Base-by-base conservation (phyloP, 164 flowering plant genomes). In the Taxillus chinensis region DNA sequence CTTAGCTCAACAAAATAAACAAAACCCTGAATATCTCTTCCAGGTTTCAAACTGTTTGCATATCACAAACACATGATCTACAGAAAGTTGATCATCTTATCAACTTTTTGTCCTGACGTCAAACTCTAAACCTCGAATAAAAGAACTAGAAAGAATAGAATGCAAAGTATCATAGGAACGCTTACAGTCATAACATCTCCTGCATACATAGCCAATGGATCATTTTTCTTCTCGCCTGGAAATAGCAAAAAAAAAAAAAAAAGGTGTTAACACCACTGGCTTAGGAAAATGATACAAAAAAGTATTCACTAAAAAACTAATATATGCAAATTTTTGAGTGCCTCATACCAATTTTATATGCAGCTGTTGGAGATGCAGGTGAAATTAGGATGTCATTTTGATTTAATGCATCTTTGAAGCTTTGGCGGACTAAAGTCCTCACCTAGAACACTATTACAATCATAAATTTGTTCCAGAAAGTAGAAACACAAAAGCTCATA, bases 111-210 rank as follows among this genome's bases (percentile, higher is more conserved):
- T 27, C 27, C 27, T 27, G 27, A 27, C 27, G 27, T 27, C 27
- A 0, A 27, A 27, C 27, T 27, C 27, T 27, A 27, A 27, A 27
- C 27, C 27, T 27, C 27, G 27, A 27, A 27, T 27, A 27, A 27
- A 27, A 27, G 27, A 27, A 27, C 51, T 15, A 55, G 48, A 68
- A 41, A 46, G 60, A 13, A 6, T 54, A 60, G 38, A 53, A n/a
- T 5, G 43, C 41, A 16, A 45, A 65, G 13, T 48, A 48, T 48
- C 13, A 3, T n/a, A 61, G 39, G 66, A 55, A 69, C 39, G 62
- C 92, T 85, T 78, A 93, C 99, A 39, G 99, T 93, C 97, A 89
- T 93, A 62, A 90, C 86, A 67, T 93, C 99, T 1, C 99, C 99
- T 2, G 97, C 92, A 74, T 93, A 93, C 99, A 93, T 93, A 59